These are phyloP conservation scores for Aureobasidium uvarum DNA, from an alignment of 2,329 filamentous ascomycete species.

Conservation along the genomic window DNA sequence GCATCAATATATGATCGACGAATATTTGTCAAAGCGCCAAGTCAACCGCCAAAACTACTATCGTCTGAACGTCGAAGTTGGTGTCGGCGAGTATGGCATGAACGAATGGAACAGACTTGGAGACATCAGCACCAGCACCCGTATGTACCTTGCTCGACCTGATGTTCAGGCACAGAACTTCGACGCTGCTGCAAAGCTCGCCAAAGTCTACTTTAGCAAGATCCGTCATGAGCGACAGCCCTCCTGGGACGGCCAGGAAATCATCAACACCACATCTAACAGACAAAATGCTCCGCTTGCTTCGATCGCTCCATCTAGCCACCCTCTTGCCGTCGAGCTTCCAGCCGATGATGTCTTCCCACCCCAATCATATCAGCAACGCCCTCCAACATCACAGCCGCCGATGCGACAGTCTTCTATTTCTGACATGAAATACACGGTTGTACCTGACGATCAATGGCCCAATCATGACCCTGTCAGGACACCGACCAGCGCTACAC, in stretches of 20 bases:
- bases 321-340: constrained; percentile 57
- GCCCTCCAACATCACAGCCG: constrained; percentile 38
- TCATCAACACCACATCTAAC: constrained; percentile 24
- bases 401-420: constrained; percentile 55
- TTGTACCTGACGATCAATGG: constrained; percentile 60
- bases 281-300: constrained; percentile 34
- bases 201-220: constrained; percentile 77
- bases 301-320: constrained; percentile 43
- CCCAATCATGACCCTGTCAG: constrained; percentile 41
- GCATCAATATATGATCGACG: constrained; percentile 79
- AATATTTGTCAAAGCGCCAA: constrained; percentile 67
- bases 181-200: constrained; percentile 74
- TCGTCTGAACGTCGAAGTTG: constrained; percentile 93
- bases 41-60: constrained; percentile 69
- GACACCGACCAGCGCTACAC: constrained; percentile 29
- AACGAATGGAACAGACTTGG: constrained; percentile 95
- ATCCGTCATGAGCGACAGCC: constrained; percentile 59
- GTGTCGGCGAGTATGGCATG: constrained; percentile 96
- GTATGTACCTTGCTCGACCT: constrained; percentile 72
- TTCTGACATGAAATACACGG: constrained; percentile 67
- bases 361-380: constrained; percentile 29
- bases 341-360: constrained; percentile 55
- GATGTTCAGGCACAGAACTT: constrained; percentile 75
- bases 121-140: constrained; percentile 90
- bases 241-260: constrained; percentile 36